Percentiles rank a stretch among this genome's conserved stretches.
Evolutionary conservation across 371 early-diverging fungal genomes (phyloP).

Genomic region (Rhizopus sp.): DNA sequence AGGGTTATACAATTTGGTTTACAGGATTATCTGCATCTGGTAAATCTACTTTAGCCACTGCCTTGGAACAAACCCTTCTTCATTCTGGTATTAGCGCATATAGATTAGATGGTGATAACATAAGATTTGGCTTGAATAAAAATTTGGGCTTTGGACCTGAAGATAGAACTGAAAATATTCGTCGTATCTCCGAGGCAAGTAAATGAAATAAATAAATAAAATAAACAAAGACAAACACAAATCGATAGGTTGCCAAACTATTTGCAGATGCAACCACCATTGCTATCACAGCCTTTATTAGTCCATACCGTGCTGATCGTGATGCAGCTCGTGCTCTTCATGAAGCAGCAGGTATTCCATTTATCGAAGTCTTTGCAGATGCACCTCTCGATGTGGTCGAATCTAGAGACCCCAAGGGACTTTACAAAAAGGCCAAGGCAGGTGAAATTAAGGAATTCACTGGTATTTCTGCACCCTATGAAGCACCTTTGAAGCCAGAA

Average conservation of each 20-base stretch:
- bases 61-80: constrained; percentile 85
- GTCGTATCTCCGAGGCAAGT: constrained; percentile 85
- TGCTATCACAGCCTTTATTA: constrained; percentile 89
- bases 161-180: constrained; percentile 92
- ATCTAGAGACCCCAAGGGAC: constrained; percentile 92
- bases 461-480: constrained; percentile 92
- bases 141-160: constrained; percentile 90
- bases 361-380: constrained; percentile 86
- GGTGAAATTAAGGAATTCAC: constrained; percentile 95
- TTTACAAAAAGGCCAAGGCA: constrained; percentile 93
- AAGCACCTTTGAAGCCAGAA: constrained; percentile 83
- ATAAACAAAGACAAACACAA: not conserved
- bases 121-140: constrained; percentile 94
- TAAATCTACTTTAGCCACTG: constrained; percentile 90
- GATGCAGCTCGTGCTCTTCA: constrained; percentile 81
- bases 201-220: not conserved
- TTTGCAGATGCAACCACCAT: constrained; percentile 85
- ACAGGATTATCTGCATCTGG: constrained; percentile 95
- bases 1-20: constrained; percentile 91
- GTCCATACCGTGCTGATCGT: constrained; percentile 85
- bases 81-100: constrained; percentile 75
- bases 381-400: constrained; percentile 88
- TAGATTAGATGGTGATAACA: constrained; percentile 94
- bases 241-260: constrained; percentile 75
- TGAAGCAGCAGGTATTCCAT: constrained; percentile 72